phyloP scores from a whole-genome alignment of 345 rosid genomes.

The Citrus trifoliata region DNA sequence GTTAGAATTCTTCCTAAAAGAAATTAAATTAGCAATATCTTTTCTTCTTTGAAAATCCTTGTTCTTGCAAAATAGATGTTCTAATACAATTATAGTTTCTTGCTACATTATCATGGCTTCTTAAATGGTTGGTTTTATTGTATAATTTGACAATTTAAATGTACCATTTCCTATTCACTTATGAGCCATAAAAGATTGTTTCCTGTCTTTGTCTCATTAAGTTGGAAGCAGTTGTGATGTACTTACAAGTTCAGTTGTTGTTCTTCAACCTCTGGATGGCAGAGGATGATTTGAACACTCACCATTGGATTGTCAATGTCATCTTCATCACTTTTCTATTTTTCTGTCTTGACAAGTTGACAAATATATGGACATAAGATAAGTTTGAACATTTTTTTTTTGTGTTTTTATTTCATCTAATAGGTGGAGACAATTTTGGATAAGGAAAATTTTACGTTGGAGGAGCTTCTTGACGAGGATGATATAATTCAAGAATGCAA shows the following conservation, averaged over 20 bases:
- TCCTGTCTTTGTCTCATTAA: neutral
- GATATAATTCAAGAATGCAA: conserved; percentile 99
- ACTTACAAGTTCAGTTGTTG: neutral
- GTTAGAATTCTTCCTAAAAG: neutral
- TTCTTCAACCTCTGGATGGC: neutral
- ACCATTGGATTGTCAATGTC: neutral
- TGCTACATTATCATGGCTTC: neutral
- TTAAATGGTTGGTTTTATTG: neutral
- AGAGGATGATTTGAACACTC: neutral
- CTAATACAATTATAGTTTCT: no score
- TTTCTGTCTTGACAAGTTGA: neutral
- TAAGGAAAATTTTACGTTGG: conserved; percentile 74
- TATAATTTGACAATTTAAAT: neutral
- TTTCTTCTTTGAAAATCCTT: neutral
- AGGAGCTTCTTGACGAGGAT: conserved; percentile 96
- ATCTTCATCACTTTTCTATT: neutral
- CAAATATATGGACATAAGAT: neutral
- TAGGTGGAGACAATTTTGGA: conserved; percentile 95
- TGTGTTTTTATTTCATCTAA: neutral
- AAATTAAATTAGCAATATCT: neutral
- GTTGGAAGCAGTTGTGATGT: neutral
- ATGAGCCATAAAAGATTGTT: neutral
- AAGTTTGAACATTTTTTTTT: neutral
- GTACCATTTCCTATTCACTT: neutral
- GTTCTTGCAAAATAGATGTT: neutral